Conservation (phyloP, 2,329 filamentous ascomycete genomes). For the Alternaria burnsii region DNA sequence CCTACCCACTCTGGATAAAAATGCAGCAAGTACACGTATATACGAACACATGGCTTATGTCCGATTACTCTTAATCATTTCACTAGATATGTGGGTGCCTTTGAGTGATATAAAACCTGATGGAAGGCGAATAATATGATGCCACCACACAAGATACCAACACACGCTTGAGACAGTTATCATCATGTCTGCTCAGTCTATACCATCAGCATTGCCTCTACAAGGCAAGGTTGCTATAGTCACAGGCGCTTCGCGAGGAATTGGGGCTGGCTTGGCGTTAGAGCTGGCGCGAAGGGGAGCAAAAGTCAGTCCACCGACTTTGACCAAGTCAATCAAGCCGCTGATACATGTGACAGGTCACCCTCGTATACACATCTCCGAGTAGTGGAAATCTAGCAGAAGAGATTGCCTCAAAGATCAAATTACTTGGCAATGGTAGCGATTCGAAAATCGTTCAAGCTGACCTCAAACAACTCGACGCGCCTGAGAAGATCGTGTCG, state of each 20-base stretch:
- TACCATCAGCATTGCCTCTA: constrained; percentile 26
- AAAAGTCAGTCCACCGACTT: constrained; percentile 38
- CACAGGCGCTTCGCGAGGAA: constrained; percentile 61
- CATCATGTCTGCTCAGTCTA: constrained; percentile 25
- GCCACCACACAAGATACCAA: background rate
- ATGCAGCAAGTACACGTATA: background rate
- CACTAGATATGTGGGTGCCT: background rate
- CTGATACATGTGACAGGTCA: constrained; percentile 45
- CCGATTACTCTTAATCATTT: background rate
- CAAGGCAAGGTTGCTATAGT: constrained; percentile 56
- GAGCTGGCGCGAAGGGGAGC: constrained; percentile 59
- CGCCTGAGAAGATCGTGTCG: constrained; percentile 49
- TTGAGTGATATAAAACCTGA: background rate
- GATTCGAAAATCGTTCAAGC: constrained; percentile 51
- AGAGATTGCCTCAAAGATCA: constrained; percentile 48
- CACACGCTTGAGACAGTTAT: background rate
- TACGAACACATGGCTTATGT: background rate
- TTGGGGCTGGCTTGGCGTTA: constrained; percentile 59
- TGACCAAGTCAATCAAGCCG: background rate
- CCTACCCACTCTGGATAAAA: background rate
- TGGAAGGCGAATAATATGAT: background rate
- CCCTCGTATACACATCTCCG: constrained; percentile 55
- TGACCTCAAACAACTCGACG: constrained; percentile 49
- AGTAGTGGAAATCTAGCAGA: constrained; percentile 48
- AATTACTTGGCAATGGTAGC: constrained; percentile 46